Evolutionary conservation across 1,139 yeast genomes (phyloP), one percentile per base, ranked within the genome.

Genomic region (Pichia sp.): DNA sequence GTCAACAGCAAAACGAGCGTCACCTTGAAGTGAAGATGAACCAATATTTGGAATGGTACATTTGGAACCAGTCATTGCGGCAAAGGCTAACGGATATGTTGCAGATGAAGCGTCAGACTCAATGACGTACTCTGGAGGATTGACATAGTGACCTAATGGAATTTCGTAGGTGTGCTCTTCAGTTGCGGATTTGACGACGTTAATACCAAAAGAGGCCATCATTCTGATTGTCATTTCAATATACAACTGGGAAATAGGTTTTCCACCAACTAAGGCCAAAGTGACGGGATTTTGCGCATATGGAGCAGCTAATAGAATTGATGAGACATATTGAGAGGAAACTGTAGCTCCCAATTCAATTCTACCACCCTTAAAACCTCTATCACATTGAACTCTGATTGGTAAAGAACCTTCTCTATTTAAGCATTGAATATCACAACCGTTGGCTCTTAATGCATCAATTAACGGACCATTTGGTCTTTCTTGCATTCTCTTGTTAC

Each of bases 51-150:
- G 98, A 54, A 92, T 76, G 1, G 95, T 87, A 52, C 95, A 87
- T 10, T 88, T 81, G 11, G 95, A 80, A 33, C 97, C 97, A 2
- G 95, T 88, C 69, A 92, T 70, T n/a, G 98, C 99, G 48, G 98
- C 98, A 67, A 85, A 86, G 0, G 98, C 98, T 55, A 92, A 73
- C 39, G 99, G 98, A 59, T 92, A 92, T 10, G 98, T 94, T 1
- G 98, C 97, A 27, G 97, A 86, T 29, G 97, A 87, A n/a, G 99
- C 99, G 66, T 92, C 99, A 9, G 96, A 85, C 65, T 92, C 99
- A 54, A 92, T 79, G 34, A 84, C 85, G 58, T 92, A 92, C 56
- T 82, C 92, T 3, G 71, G 52, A 26, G 99, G 99, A 53, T 90
- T 87, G 39, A 64, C 66, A 62, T 94, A 92, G 29, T 71, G 67